Conservation (phyloP, 2,329 filamentous ascomycete genomes). For the Monilinia aucupariae region DNA sequence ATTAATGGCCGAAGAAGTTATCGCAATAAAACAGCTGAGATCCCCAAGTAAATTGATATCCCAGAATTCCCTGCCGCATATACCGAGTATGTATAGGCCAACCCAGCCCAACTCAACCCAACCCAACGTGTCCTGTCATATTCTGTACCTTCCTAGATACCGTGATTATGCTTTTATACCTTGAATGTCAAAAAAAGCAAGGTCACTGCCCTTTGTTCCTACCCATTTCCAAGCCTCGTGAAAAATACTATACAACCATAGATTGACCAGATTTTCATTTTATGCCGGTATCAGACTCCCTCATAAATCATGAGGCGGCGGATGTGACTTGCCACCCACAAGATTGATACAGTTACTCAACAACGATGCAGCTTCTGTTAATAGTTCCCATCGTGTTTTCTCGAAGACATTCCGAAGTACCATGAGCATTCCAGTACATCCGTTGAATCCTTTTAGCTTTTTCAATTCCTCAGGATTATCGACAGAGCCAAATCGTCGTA, state of each 20-base stretch:
- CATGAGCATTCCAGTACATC: conserved; percentile 74
- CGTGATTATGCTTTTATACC: not conserved
- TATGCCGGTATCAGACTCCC: not conserved
- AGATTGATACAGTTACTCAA: conserved; percentile 72
- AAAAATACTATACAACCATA: not conserved
- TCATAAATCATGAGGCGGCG: not conserved
- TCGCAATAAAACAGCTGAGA: not conserved
- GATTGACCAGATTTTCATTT: too few species aligned
- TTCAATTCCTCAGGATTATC: conserved; percentile 72
- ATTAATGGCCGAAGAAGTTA: not conserved
- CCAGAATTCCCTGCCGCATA: not conserved
- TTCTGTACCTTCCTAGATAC: not conserved
- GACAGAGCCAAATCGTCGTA: conserved; percentile 67
- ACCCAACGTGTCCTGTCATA: not conserved
- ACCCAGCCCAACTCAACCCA: not conserved
- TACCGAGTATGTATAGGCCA: not conserved
- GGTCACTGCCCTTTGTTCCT: not conserved
- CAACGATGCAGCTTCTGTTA: conserved; percentile 79
- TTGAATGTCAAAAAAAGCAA: not conserved
- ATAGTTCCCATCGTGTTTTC: conserved; percentile 81
- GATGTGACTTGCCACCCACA: conserved; percentile 20
- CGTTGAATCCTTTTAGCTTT: conserved; percentile 68
- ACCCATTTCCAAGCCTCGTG: not conserved
- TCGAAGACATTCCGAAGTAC: conserved; percentile 76
- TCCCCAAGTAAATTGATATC: not conserved